phyloP scores from a whole-genome alignment of 2,329 filamentous ascomycete genomes.

The Colletotrichum sp. region DNA sequence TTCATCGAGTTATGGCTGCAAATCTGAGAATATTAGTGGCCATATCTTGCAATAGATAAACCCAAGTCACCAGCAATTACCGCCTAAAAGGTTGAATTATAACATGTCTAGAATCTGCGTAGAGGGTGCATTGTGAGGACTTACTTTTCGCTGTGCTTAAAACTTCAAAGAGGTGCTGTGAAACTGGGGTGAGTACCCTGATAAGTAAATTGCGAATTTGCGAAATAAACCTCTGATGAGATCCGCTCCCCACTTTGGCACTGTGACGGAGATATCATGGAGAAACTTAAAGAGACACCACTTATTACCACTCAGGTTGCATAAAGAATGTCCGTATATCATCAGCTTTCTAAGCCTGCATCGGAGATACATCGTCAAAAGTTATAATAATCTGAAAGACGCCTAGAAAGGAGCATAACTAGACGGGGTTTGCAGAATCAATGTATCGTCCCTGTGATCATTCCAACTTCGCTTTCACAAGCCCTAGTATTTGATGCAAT shows the following conservation, averaged over 20 bases:
- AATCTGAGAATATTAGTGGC: rapidly evolving
- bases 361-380: not conserved
- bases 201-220: not conserved
- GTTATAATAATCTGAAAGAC: rapidly evolving
- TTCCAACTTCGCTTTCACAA: not conserved
- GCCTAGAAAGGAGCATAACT: not conserved
- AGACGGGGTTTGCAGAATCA: not conserved
- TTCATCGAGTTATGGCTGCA: not conserved
- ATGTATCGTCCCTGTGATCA: rapidly evolving
- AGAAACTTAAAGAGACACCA: not conserved
- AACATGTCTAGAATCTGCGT: not conserved
- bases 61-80: no score
- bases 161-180: not conserved
- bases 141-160: not conserved
- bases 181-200: not conserved
- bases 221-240: not conserved
- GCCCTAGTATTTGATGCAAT: not conserved
- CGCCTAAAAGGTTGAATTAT: not conserved
- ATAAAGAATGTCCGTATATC: not conserved
- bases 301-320: not conserved
- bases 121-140: not conserved
- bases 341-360: not conserved
- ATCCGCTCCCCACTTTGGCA: not conserved
- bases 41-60: rapidly evolving
- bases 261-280: not conserved